Conservation (phyloP, 108 stramenopile genomes). For the Cylindrotheca closterium region DNA sequence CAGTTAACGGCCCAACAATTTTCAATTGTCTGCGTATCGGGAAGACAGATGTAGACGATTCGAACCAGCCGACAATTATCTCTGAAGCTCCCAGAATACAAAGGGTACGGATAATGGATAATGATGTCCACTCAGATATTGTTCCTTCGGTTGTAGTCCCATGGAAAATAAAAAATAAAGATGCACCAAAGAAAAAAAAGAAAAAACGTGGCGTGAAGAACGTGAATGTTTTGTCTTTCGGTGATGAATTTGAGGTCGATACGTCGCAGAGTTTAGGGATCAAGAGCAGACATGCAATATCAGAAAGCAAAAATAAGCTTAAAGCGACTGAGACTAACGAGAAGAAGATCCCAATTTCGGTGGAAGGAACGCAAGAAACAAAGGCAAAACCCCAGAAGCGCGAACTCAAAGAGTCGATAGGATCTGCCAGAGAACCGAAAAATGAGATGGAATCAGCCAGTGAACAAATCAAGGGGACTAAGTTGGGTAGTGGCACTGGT, state of each 20-base stretch:
- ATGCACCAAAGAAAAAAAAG: slow-evolving; percentile 42
- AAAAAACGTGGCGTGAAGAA: slow-evolving; percentile 78
- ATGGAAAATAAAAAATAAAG: slow-evolving; percentile 33
- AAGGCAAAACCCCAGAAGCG: neutral
- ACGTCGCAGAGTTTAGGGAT: slow-evolving; percentile 36
- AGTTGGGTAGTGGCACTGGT: neutral
- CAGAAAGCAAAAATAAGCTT: slow-evolving; percentile 40
- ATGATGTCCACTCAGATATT: slow-evolving; percentile 81
- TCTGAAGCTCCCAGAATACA: slow-evolving; percentile 62
- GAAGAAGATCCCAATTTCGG: neutral
- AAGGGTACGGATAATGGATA: slow-evolving; percentile 76
- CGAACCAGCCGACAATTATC: slow-evolving; percentile 47
- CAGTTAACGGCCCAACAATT: slow-evolving; percentile 86
- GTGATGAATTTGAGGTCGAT: slow-evolving; percentile 75
- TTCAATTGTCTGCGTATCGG: slow-evolving; percentile 94
- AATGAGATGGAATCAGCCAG: neutral
- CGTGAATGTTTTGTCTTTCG: slow-evolving; percentile 85
- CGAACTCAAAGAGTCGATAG: neutral
- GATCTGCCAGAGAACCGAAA: neutral
- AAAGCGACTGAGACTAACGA: slow-evolving; percentile 37
- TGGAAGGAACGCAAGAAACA: neutral
- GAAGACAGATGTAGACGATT: slow-evolving; percentile 60
- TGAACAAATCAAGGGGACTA: slow-evolving; percentile 1
- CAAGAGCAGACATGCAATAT: slow-evolving; percentile 66
- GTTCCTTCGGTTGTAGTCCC: slow-evolving; percentile 61